Conservation (phyloP, 177 flowering plant species). For the Viscum album region DNA sequence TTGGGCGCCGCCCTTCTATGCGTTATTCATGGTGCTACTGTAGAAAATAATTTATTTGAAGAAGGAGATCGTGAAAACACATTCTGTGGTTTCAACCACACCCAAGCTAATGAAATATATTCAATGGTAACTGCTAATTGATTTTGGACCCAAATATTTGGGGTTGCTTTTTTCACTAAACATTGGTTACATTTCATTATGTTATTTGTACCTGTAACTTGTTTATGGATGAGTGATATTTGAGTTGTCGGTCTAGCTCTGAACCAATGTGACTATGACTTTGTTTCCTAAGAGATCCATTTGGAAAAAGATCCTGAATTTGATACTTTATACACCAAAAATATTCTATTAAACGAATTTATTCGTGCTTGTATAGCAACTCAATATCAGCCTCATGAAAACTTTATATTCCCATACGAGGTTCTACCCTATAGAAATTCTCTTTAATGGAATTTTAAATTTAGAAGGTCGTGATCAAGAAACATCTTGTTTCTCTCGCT, state of each 20-base stretch:
- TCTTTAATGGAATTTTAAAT: not conserved
- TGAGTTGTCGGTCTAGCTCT: not conserved
- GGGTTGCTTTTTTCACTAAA: no score
- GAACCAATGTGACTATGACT: not conserved
- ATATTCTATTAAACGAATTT: not conserved
- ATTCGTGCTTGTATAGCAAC: not conserved
- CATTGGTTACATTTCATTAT: not conserved
- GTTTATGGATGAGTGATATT: slow-evolving; percentile 1
- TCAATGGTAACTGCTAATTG: no score
- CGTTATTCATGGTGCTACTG: no score
- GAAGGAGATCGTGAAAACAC: no score
- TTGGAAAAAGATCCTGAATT: not conserved
- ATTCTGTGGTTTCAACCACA: no score
- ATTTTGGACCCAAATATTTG: no score
- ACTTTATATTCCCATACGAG: not conserved
- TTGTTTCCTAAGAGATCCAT: not conserved
- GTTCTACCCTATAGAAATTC: not conserved
- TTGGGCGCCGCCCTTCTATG: no score
- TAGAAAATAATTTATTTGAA: no score
- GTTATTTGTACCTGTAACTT: not conserved
- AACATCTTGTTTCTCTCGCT: no score
- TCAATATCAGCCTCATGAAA: not conserved
- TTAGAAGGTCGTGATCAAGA: no score
- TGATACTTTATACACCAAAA: slow-evolving; percentile 1
- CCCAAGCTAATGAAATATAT: no score